Evolutionary conservation across 352 stramenopile genomes (phyloP).

Genomic region (Phytophthora kernoviae): DNA sequence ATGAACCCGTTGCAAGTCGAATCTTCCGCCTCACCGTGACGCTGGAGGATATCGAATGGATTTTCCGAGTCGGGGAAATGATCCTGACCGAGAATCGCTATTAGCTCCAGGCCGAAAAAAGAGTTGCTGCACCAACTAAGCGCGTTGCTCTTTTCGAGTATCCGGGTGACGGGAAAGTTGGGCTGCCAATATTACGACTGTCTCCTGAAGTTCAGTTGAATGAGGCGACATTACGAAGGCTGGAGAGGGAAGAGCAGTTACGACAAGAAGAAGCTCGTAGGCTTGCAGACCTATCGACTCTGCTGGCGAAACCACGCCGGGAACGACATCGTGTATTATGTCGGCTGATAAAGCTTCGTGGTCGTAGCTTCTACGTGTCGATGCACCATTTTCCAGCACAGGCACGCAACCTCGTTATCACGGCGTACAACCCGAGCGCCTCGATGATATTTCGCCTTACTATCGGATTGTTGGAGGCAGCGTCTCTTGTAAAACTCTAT

Average conservation of each 20-base stretch:
- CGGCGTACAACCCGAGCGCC: conserved; percentile 53
- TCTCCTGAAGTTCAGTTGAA: conserved; percentile 53
- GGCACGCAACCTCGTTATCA: conserved; percentile 55
- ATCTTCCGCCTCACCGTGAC: conserved; percentile 42
- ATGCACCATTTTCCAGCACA: conserved; percentile 68
- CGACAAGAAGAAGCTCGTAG: conserved; percentile 55
- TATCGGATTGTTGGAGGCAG: conserved; percentile 50
- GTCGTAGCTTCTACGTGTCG: conserved; percentile 54
- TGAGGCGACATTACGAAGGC: conserved; percentile 42
- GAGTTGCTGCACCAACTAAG: conserved; percentile 56
- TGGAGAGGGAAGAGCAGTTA: conserved; percentile 57
- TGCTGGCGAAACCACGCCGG: conserved; percentile 53
- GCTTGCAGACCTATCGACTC: conserved; percentile 42
- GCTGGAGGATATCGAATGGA: conserved; percentile 58
- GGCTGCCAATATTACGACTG: conserved; percentile 36
- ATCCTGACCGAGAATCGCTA: conserved; percentile 38
- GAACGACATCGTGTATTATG: conserved; percentile 55
- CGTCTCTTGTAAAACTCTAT: conserved; percentile 38
- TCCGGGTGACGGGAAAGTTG: conserved; percentile 10
- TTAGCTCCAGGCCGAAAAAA: conserved; percentile 61
- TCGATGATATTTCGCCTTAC: conserved; percentile 44
- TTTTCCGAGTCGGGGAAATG: conserved; percentile 40
- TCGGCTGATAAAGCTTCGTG: conserved; percentile 35
- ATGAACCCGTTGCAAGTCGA: conserved; percentile 45
- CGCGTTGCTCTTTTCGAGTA: conserved; percentile 72